Evolutionary conservation across 108 stramenopile genomes (phyloP), one percentile per base, ranked within the genome.

Genomic region (Pinguiococcus pyrenoidosus): DNA sequence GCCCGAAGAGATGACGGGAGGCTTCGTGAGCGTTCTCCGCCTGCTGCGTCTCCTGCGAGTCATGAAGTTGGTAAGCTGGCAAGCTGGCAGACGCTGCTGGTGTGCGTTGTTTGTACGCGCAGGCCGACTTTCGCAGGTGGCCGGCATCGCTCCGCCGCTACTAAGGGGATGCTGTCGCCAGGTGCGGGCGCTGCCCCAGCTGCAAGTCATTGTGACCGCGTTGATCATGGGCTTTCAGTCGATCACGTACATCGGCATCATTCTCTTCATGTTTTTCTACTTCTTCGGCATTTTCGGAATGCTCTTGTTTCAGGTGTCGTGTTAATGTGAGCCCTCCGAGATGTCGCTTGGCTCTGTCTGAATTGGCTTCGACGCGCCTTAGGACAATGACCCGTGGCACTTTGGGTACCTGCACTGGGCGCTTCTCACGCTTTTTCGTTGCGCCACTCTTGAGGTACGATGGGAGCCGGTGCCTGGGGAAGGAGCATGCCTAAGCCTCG

Each of bases 371-470:
- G n/a, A n/a, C n/a, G n/a, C n/a, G n/a, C n/a, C n/a, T n/a, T n/a
- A n/a, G n/a, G n/a, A n/a, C 3, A 63, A 62, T 39, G 68, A 69
- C 44, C 68, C 68, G 0, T 51, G 24, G 27, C 48, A 58, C 56
- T 58, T 62, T 33, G 55, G 49, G 7, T 22, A 8, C 21, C 49
- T 69, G 8, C 59, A 62, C 49, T 30, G 44, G 8, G 56, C 68
- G 17, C 6, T 69, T 2, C 13, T 69, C 17, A 57, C 68, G 8
- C 56, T 69, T 9, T 69, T 69, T 23, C 35, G 62, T 0, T 37
- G 42, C 33, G 20, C 37, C 14, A 50, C 44, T 38, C 49, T 48
- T 1, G 56, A 66, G n/a, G n/a, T n/a, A n/a, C n/a, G n/a, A n/a
- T n/a, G n/a, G n/a, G n/a, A n/a, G n/a, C n/a, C n/a, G n/a, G n/a